These are phyloP conservation scores for Exophiala calicioides DNA, from an alignment of 2,329 filamentous ascomycete species.

Conservation along the genomic window DNA sequence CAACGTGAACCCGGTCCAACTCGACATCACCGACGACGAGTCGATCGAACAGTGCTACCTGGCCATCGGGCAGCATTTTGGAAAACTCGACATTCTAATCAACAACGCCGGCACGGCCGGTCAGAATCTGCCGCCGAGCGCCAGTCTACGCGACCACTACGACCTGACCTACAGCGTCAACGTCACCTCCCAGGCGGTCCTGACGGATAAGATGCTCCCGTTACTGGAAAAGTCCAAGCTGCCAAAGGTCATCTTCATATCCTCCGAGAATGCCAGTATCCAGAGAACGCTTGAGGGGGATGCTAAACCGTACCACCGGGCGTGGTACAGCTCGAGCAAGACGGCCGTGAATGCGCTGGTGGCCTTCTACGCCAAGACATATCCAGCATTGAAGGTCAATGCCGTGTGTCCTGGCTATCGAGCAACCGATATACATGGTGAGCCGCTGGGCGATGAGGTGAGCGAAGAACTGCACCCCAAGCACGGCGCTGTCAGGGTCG, in stretches of 20 bases:
- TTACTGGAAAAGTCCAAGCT: slow-evolving; percentile 25
- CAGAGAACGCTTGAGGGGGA: slow-evolving; percentile 12
- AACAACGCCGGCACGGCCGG: slow-evolving; percentile 39
- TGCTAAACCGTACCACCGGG: slow-evolving; percentile 7
- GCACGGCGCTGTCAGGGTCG: slow-evolving; percentile 23
- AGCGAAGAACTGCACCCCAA: slow-evolving; percentile 26
- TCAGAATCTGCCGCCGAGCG: slow-evolving; percentile 12
- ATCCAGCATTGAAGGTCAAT: slow-evolving; percentile 29
- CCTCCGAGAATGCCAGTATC: slow-evolving; percentile 20
- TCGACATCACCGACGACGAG: slow-evolving; percentile 38
- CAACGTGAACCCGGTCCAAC: slow-evolving; percentile 34
- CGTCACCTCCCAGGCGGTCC: slow-evolving; percentile 27
- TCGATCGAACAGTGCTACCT: slow-evolving; percentile 37
- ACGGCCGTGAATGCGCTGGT: slow-evolving; percentile 25
- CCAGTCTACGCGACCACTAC: slow-evolving; percentile 27
- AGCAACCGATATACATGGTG: too few relatives aligned
- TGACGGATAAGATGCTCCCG: slow-evolving; percentile 27
- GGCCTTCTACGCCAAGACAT: slow-evolving; percentile 25
- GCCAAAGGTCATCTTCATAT: slow-evolving; percentile 30
- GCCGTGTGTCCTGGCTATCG: slow-evolving; percentile 26
- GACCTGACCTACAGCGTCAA: slow-evolving; percentile 32
- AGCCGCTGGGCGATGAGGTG: slow-evolving; percentile 16
- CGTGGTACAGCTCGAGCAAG: slow-evolving; percentile 27
- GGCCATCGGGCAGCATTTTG: slow-evolving; percentile 36
- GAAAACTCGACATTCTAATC: slow-evolving; percentile 39